Percentiles rank a stretch among this genome's conserved stretches.
Conservation (phyloP, 768 basidiomycete genomes). For the Lactarius quietus region DNA sequence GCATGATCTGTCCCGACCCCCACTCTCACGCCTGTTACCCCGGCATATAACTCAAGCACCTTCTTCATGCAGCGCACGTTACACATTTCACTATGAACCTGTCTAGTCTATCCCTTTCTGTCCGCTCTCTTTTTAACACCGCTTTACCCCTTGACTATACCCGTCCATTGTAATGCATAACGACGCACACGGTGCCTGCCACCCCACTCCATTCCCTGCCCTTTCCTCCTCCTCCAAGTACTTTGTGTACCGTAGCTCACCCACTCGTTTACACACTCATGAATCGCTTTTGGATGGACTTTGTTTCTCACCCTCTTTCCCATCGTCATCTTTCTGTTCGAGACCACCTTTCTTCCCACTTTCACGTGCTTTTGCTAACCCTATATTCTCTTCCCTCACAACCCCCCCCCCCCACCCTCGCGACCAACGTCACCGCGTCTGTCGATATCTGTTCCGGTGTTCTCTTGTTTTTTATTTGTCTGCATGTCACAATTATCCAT, state of each 20-base stretch:
- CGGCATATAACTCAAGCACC: constrained; percentile 14
- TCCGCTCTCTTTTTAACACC: constrained; percentile 8
- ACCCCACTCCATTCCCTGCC: constrained; percentile 16
- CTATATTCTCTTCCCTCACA: constrained; percentile 1
- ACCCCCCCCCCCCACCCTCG: constrained; percentile 5
- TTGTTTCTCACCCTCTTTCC: constrained; percentile 1
- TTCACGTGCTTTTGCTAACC: constrained; percentile 27
- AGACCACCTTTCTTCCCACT: constrained; percentile 3
- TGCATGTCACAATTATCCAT: constrained; percentile 29
- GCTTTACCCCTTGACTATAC: constrained; percentile 25
- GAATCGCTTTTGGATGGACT: constrained; percentile 28
- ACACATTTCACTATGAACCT: constrained; percentile 17
- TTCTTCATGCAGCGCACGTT: constrained; percentile 16
- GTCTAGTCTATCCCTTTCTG: background rate
- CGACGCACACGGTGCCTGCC: constrained; percentile 26
- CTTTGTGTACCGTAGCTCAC: constrained; percentile 26
- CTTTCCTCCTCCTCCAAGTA: constrained; percentile 20
- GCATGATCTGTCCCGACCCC: constrained; percentile 23
- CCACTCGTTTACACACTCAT: constrained; percentile 27
- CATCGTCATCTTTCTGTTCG: constrained; percentile 18
- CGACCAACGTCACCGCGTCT: constrained; percentile 17
- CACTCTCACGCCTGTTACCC: constrained; percentile 21
- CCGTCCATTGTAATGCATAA: constrained; percentile 30
- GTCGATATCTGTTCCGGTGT: constrained; percentile 26
- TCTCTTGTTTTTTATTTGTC: constrained; percentile 29